phyloP scores from a whole-genome alignment of 805 yeast species.

The Candida ipomoeae region DNA sequence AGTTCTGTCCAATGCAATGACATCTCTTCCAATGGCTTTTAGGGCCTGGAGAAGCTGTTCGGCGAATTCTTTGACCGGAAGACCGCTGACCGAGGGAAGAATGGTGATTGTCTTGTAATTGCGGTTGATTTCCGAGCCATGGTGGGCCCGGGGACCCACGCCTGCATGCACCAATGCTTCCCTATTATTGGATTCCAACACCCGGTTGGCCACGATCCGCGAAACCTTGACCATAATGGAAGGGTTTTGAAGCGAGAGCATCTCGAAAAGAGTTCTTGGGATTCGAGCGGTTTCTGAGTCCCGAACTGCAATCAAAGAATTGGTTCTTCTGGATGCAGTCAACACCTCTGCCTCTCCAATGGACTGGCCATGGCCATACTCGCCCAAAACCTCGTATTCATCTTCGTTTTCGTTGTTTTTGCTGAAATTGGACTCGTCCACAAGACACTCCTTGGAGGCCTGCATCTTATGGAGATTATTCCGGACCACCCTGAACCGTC shows the following conservation, averaged over 20 bases:
- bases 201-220: slow-evolving; percentile 71
- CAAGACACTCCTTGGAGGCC: slow-evolving; percentile 7
- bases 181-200: slow-evolving; percentile 16
- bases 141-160: neutral
- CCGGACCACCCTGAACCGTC: slow-evolving; percentile 68
- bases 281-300: slow-evolving; percentile 93
- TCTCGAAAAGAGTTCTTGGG: slow-evolving; percentile 84
- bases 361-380: slow-evolving; percentile 90
- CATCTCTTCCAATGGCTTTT: slow-evolving; percentile 64
- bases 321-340: slow-evolving; percentile 67
- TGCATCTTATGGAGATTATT: slow-evolving; percentile 16
- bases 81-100: slow-evolving; percentile 70
- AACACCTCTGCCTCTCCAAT: slow-evolving; percentile 94
- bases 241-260: slow-evolving; percentile 79
- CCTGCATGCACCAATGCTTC: slow-evolving; percentile 27
- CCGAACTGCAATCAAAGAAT: slow-evolving; percentile 77
- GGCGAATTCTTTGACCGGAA: slow-evolving; percentile 89
- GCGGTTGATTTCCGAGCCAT: slow-evolving; percentile 26
- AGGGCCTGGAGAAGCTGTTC: slow-evolving; percentile 66
- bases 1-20: slow-evolving; percentile 79
- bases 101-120: slow-evolving; percentile 81
- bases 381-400: slow-evolving; percentile 50
- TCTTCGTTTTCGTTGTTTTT: slow-evolving; percentile 14
- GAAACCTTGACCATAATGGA: slow-evolving; percentile 87
- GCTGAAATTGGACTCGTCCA: slow-evolving; percentile 20